Evolutionary conservation across 169 alveolate genomes (phyloP), one percentile per base, ranked within the genome.

Genomic region (Babesia ovata): DNA sequence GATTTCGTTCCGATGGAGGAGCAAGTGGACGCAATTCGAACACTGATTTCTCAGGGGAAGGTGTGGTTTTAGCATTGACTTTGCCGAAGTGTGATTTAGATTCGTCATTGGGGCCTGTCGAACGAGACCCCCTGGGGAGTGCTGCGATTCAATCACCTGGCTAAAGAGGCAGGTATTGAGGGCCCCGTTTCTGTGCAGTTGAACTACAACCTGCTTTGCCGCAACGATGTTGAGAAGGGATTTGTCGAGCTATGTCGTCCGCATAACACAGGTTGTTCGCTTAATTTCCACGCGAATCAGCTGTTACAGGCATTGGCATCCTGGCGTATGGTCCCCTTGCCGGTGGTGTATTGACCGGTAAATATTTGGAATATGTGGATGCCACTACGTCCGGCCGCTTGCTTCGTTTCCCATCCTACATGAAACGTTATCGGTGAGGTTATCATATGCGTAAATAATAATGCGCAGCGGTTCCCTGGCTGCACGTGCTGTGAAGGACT

Each of bases 221-320:
- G 96, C n/a, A 92, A 91, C 67, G 94, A 91, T 29, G 91, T 91
- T 36, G 96, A 92, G 76, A 92, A 91, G 85, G 94, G 94, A 4
- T 88, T 92, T 60, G 93, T 84, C 22, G 96, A 92, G 75, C 71
- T 91, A 12, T 76, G 87, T 33, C 76, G 95, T 60, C 94, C 95
- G 0, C 94, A 92, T 39, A 92, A 92, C 62, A 63, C 94, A 16
- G 94, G 93, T 70, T 50, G 22, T 61, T 52, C 70, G 29, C 3
- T 0, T n/a, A 48, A 49, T 16, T 28, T 44, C 69, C 24, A 9
- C 22, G n/a, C 45, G 14, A 28, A 7, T 17, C 21, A 26, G 14
- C 10, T 19, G 22, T 4, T 46, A 4, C 50, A 84, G 93, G 92
- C 45, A 84, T 82, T 13, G 91, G 73, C 1, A 52, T 88, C 7